These are phyloP conservation scores for Rhizodiscina lignyota DNA, from an alignment of 495 filamentous ascomycete species.

Conservation along the genomic window DNA sequence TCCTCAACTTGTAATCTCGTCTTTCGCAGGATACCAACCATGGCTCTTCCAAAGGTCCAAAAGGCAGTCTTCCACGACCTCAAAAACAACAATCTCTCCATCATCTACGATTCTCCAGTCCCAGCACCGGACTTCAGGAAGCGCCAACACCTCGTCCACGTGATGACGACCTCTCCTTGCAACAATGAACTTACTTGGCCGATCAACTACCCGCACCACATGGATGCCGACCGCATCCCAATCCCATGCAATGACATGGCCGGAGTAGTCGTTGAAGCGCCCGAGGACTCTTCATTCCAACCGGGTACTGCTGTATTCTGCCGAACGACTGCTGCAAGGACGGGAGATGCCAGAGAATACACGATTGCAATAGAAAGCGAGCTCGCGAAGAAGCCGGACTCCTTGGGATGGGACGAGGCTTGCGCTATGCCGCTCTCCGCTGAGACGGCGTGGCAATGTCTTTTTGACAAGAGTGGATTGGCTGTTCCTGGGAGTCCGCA, in stretches of 20 bases:
- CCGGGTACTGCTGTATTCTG: slow-evolving; percentile 37
- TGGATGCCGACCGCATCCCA: slow-evolving; percentile 25
- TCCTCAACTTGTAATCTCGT: too few relatives aligned
- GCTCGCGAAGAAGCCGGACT: slow-evolving; percentile 30
- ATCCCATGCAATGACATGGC: slow-evolving; percentile 43
- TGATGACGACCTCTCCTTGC: slow-evolving; percentile 37
- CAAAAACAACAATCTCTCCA: too few relatives aligned
- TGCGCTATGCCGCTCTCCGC: slow-evolving; percentile 36
- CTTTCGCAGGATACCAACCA: too few relatives aligned
- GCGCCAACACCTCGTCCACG: slow-evolving; percentile 47
- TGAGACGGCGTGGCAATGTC: slow-evolving; percentile 39
- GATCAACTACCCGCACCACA: slow-evolving; percentile 28
- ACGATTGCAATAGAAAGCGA: slow-evolving; percentile 33
- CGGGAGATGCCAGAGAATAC: slow-evolving; percentile 36
- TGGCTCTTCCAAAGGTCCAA: too few relatives aligned
- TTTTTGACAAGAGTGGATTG: slow-evolving; percentile 23
- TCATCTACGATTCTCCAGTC: too few relatives aligned
- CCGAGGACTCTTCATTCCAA: slow-evolving; percentile 30
- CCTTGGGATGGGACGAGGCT: slow-evolving; percentile 30
- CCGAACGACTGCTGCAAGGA: slow-evolving; percentile 26
- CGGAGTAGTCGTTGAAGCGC: slow-evolving; percentile 33
- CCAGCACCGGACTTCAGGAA: too few relatives aligned
- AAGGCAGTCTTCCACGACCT: too few relatives aligned
- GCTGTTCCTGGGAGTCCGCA: too few relatives aligned
- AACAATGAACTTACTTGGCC: slow-evolving; percentile 36